Conservation (phyloP, 257 asterid species). For the Striga asiatica region DNA sequence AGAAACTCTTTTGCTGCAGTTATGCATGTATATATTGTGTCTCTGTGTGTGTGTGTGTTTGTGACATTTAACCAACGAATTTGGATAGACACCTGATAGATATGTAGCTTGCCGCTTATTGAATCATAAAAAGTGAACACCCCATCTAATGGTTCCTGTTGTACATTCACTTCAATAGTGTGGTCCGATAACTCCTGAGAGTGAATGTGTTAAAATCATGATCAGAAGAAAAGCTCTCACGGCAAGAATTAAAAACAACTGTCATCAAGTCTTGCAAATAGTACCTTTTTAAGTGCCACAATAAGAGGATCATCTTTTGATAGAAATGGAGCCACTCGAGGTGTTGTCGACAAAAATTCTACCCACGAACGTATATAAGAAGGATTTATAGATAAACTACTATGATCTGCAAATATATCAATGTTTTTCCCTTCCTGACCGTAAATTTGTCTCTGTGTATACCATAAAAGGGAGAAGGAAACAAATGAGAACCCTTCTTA, state of each 20-base stretch:
- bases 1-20: neutral
- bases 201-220: neutral
- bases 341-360: slow-evolving; percentile 67
- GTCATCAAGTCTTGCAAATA: slow-evolving; percentile 1
- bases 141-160: slow-evolving; percentile 61
- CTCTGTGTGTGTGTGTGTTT: too few relatives aligned
- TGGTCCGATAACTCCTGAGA: slow-evolving; percentile 63
- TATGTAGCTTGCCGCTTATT: slow-evolving; percentile 48
- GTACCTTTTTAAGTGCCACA: slow-evolving; percentile 66
- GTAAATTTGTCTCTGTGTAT: slow-evolving; percentile 70
- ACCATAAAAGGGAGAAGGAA: slow-evolving; percentile 1
- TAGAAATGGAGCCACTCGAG: slow-evolving; percentile 71
- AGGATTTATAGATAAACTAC: slow-evolving; percentile 82
- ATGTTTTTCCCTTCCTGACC: slow-evolving; percentile 48
- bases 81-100: slow-evolving; percentile 51
- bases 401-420: slow-evolving; percentile 62
- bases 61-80: too few relatives aligned
- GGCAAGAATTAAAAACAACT: neutral
- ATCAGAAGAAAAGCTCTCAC: neutral
- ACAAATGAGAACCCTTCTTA: neutral
- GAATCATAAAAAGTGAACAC: slow-evolving; percentile 66
- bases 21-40: too few relatives aligned
- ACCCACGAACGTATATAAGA: slow-evolving; percentile 75
- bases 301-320: slow-evolving; percentile 50
- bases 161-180: slow-evolving; percentile 49